Percentiles rank a stretch among this genome's conserved stretches.
Conservation (phyloP, 257 asterid species). For the Fraxinus anomala region DNA sequence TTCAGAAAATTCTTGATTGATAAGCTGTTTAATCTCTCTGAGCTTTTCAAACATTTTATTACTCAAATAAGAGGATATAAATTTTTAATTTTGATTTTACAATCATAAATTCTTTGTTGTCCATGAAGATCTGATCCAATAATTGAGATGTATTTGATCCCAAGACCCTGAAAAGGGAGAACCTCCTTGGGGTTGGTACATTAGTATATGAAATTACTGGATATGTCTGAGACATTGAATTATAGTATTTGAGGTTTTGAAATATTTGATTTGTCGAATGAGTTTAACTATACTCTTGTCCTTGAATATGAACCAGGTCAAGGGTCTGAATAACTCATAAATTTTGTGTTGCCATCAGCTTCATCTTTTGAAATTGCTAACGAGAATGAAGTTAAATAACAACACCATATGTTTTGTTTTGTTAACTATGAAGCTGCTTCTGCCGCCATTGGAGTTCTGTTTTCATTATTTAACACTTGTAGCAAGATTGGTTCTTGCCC, state of each 20-base stretch:
- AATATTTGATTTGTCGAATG: constrained; percentile 30
- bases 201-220: not conserved
- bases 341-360: constrained; percentile 20
- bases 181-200: constrained; percentile 6
- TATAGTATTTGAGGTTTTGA: too few relatives aligned
- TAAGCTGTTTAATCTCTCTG: constrained; percentile 49
- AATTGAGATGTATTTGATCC: constrained; percentile 1
- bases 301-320: not conserved
- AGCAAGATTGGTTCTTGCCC: not conserved
- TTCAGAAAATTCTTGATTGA: constrained; percentile 94
- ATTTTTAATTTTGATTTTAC: not conserved
- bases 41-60: constrained; percentile 15
- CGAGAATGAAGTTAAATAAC: constrained; percentile 17
- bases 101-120: not conserved
- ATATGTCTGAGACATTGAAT: not conserved
- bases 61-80: not conserved
- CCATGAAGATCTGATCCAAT: not conserved
- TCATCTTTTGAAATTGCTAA: not conserved
- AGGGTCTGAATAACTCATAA: constrained; percentile 15
- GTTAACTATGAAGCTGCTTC: not conserved
- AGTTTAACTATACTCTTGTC: constrained; percentile 3
- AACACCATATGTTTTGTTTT: not conserved
- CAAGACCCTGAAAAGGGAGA: not conserved
- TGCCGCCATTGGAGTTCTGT: not conserved
- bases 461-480: too few relatives aligned